Percentiles rank a stretch among this genome's conserved stretches.
These are phyloP conservation scores for Leishmania tarentolae DNA, from an alignment of 208 protist species.

Conservation along the genomic window DNA sequence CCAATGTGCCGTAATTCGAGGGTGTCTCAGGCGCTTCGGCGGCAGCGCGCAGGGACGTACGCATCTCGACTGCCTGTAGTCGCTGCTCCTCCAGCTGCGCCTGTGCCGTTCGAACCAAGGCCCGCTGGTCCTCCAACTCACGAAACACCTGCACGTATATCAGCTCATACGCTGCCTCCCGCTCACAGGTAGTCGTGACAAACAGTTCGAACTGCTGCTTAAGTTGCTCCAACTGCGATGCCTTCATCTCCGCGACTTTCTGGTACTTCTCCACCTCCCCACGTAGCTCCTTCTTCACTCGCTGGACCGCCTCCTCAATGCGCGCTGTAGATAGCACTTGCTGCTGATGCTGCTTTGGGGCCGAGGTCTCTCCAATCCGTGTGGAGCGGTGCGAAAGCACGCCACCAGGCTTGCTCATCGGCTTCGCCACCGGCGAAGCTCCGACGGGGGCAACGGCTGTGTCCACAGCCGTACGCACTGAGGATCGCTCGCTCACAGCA, in stretches of 20 bases:
- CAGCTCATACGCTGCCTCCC: constrained; percentile 67
- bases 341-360: background rate
- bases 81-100: constrained; percentile 40
- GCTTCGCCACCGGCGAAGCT: background rate
- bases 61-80: constrained; percentile 12
- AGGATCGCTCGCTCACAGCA: constrained; percentile 8
- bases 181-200: constrained; percentile 60
- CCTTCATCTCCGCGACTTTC: constrained; percentile 30
- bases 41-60: constrained; percentile 14
- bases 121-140: constrained; percentile 53
- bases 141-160: constrained; percentile 48
- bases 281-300: constrained; percentile 31
- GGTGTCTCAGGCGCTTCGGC: background rate
- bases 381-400: background rate
- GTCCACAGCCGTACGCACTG: background rate
- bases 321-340: constrained; percentile 15
- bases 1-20: background rate
- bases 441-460: background rate
- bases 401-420: background rate
- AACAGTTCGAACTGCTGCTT: constrained; percentile 72
- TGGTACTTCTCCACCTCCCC: constrained; percentile 23
- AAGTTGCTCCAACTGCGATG: constrained; percentile 28
- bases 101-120: constrained; percentile 38
- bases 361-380: background rate
- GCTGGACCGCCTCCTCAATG: constrained; percentile 24